Evolutionary conservation across 2,329 filamentous ascomycete genomes (phyloP).

Genomic region (Xylaria multiplex): DNA sequence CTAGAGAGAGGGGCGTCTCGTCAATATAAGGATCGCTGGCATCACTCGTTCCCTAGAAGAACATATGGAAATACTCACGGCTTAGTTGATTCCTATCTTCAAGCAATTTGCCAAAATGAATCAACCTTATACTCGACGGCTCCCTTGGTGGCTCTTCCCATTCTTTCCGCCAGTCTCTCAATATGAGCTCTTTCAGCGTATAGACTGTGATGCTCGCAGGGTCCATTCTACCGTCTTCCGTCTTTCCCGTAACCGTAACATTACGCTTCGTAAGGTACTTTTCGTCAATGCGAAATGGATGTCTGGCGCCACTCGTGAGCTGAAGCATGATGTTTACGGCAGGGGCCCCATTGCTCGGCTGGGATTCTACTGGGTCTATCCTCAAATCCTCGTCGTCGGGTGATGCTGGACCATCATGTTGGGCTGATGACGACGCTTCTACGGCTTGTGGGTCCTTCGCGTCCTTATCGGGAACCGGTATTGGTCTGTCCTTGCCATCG

Average conservation of each 20-base stretch:
- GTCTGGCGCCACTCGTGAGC: conserved; percentile 79
- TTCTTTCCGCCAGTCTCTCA: conserved; percentile 90
- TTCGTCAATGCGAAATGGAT: conserved; percentile 90
- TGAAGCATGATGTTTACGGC: conserved; percentile 83
- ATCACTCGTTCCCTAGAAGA: background rate
- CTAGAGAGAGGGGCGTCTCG: conserved; percentile 52
- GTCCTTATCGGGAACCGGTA: conserved; percentile 42
- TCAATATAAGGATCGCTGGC: conserved; percentile 15
- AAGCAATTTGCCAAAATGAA: conserved; percentile 89
- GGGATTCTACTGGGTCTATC: conserved; percentile 50
- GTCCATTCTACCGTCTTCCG: conserved; percentile 70
- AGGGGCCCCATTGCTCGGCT: conserved; percentile 43
- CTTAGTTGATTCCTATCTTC: conserved; percentile 87
- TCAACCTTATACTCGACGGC: conserved; percentile 88
- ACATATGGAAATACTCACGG: conserved; percentile 66
- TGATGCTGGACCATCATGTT: conserved; percentile 45
- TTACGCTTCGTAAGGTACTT: conserved; percentile 85
- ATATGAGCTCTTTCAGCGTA: conserved; percentile 91
- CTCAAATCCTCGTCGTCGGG: conserved; percentile 47
- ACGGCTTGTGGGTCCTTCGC: conserved; percentile 38
- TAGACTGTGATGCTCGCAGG: conserved; percentile 93
- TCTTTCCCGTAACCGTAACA: conserved; percentile 76
- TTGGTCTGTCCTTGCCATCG: conserved; percentile 37
- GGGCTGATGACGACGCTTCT: conserved; percentile 46
- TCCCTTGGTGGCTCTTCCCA: conserved; percentile 90